Base-by-base conservation (phyloP, 192 early-diverging fungal genomes). In the Funneliformis mosseae region DNA sequence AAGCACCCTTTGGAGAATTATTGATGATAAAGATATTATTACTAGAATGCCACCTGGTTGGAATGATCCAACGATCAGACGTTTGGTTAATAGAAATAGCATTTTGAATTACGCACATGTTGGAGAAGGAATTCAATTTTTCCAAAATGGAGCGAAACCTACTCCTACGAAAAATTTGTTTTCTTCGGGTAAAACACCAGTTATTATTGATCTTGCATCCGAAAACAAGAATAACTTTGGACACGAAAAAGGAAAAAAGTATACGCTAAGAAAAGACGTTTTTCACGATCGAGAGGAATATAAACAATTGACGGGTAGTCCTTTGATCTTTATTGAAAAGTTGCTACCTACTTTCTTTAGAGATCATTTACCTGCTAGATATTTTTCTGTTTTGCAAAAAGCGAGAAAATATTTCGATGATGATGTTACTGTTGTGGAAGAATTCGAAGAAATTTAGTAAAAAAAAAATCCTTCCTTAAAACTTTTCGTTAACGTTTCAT, bases 21-120 rank as follows among this genome's bases (percentile, higher is more conserved):
- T 87, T n/a, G 80, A 88, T 69, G 83, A 88, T 61, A 79, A 74
- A 5, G 89, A 90, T 59, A 80, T 88, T 48, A 67, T 90, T 16
- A 79, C 83, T n/a, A 80, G 71, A 39, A 27, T 90, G 45, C 89
- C 89, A 21, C 83, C 81, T 42, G 84, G 88, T 10, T 84, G 73
- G 38, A 61, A 85, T 27, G 72, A 83, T 46, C 80, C 68, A 21
- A 76, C 41, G 0, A 74, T 83, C 61, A 77, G 75, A 18, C 70
- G 42, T 43, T 39, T 45, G 16, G 39, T 77, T 16, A 18, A 39
- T 23, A 63, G 63, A 27, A 48, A 39, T 38, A 63, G 61, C 63
- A 21, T 63, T 39, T 77, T 77, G 2, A 42, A 61, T 61, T 48
- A 77, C 41, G 28, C 28, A 11, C 60, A 61, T 64, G 16, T 77